phyloP scores from a whole-genome alignment of 495 filamentous ascomycete genomes.

The Trichoderma reesei region DNA sequence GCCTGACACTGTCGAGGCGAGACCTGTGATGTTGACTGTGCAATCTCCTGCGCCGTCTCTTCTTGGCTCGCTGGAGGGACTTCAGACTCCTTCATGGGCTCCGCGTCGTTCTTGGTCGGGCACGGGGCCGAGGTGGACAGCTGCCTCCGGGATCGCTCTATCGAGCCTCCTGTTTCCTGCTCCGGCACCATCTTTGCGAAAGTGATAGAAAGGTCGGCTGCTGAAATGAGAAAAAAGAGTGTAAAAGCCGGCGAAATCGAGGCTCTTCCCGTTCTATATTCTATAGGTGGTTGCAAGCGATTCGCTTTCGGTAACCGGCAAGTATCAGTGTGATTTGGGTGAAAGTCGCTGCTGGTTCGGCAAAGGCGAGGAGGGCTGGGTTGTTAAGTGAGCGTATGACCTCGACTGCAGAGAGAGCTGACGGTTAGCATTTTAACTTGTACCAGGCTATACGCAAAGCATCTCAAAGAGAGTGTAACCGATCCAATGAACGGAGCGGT shows the following conservation, averaged over 20 bases:
- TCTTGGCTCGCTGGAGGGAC: background rate
- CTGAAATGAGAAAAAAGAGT: background rate
- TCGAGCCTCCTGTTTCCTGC: slow-evolving; percentile 6
- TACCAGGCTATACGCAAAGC: background rate
- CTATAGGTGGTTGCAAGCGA: background rate
- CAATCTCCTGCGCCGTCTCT: slow-evolving; percentile 1
- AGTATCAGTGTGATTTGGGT: background rate
- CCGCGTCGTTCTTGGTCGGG: background rate
- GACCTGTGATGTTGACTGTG: slow-evolving; percentile 3
- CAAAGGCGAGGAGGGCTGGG: background rate
- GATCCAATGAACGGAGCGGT: background rate
- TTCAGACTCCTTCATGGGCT: slow-evolving; percentile 3
- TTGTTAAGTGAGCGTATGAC: background rate
- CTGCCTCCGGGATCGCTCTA: slow-evolving; percentile 7
- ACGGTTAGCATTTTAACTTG: background rate
- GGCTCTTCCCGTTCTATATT: background rate
- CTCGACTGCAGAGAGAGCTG: background rate
- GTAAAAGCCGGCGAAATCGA: background rate
- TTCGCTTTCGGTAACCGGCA: background rate
- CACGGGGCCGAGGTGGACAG: background rate
- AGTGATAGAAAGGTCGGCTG: background rate
- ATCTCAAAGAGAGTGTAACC: background rate
- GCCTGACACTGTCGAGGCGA: slow-evolving; percentile 3
- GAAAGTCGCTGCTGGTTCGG: background rate
- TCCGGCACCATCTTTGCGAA: background rate